Conservation (phyloP, 352 stramenopile species). For the Globisporangium camurandrum region DNA sequence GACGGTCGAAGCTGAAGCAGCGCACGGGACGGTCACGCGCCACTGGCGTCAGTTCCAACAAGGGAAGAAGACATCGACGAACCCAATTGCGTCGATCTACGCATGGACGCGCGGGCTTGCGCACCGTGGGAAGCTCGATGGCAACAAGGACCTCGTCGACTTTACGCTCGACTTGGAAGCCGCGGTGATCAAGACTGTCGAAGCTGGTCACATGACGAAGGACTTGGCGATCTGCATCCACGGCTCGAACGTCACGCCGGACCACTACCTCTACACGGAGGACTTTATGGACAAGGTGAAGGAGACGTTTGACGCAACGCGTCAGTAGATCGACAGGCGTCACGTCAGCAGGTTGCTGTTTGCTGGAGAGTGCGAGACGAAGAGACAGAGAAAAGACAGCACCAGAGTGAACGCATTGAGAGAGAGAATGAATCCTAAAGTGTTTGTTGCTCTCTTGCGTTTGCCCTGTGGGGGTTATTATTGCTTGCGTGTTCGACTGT, state of each 20-base stretch:
- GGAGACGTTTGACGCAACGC: background rate
- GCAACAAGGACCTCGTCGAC: constrained; percentile 61
- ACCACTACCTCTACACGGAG: constrained; percentile 82
- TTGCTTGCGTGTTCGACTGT: too few species aligned
- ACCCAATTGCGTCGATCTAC: constrained; percentile 87
- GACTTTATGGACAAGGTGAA: too few species aligned
- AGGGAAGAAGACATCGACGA: constrained; percentile 82
- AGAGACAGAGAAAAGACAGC: too few species aligned
- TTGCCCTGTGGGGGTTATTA: too few species aligned
- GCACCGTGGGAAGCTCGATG: constrained; percentile 82
- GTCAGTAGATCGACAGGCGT: background rate
- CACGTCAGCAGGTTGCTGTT: constrained; percentile 3
- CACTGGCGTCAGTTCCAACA: constrained; percentile 87
- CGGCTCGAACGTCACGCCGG: constrained; percentile 56
- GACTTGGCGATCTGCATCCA: constrained; percentile 80
- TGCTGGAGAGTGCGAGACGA: background rate
- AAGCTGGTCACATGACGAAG: constrained; percentile 83
- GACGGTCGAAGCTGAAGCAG: constrained; percentile 84
- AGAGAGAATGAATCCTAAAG: too few species aligned
- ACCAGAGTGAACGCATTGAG: too few species aligned
- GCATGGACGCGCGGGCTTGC: constrained; percentile 81
- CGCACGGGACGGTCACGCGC: constrained; percentile 85
- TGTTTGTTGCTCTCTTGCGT: too few species aligned
- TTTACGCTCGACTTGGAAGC: constrained; percentile 75
- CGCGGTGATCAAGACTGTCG: constrained; percentile 75